Base-by-base conservation (phyloP, 257 asterid genomes). In the Petunia secreta region DNA sequence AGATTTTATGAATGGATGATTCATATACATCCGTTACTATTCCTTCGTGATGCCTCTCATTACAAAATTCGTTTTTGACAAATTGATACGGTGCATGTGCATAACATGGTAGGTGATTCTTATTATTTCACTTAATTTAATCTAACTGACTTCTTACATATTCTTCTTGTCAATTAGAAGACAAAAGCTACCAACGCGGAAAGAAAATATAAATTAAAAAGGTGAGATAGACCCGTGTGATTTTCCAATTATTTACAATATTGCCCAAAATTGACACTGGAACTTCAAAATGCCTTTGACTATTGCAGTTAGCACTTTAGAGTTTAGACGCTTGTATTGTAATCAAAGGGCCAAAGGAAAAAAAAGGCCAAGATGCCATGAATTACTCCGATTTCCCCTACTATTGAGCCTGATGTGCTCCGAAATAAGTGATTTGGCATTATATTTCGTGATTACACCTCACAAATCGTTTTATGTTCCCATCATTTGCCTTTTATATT, bases 231-330 rank as follows among this genome's bases (percentile, higher is more conserved):
- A 62, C 36, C 7, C 78, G 25, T 14, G 36, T 73, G 5, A 73
- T 50, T 73, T 73, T 36, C 34, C 5, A 50, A 36, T 54, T 48
- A 50, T 5, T 25, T 73, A 50, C 25, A 50, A 0, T 34, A 73
- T 36, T 50, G 46, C 37, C 78, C 78, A 50, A 73, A 50, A 50
- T 11, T 73, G 46, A 73, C 46, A 73, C 50, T 50, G 44, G 5
- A 44, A 50, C 25, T 69, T 4, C 0, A 6, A 10, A 69, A 46
- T 43, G 75, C 60, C 25, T 48, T 25, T 25, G 25, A 4, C 11
- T 71, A 48, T 48, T 48, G 3, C 6, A 48, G 59, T 25, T 25
- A 25, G 25, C 25, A 25, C 25, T 25, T 25, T 25, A 25, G 25
- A 25, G 25, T 71, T 73, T 50, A 50, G 7, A 73, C 78, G 34